Percentiles rank a stretch among this genome's conserved stretches.
Conservation (phyloP, 768 basidiomycete genomes). For the Russula emetica region DNA sequence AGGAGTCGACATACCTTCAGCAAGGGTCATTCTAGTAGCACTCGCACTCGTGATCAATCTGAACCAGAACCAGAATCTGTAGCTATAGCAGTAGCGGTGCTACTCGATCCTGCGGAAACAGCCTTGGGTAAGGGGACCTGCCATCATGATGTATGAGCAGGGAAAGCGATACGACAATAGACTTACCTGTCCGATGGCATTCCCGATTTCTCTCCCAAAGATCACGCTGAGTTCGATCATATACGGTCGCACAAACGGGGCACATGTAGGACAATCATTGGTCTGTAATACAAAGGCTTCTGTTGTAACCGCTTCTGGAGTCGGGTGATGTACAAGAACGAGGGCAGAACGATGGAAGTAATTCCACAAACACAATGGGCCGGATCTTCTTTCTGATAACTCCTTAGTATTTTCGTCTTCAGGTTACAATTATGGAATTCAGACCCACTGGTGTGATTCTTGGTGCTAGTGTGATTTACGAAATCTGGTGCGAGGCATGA, state of each 20-base stretch:
- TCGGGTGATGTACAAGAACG: conserved; percentile 8
- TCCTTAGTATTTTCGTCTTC: no score
- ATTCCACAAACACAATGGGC: conserved; percentile 2
- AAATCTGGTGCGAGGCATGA: background rate
- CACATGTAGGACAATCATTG: background rate
- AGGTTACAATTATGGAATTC: background rate
- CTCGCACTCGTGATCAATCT: background rate
- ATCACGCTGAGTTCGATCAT: background rate
- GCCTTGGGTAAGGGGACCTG: conserved; percentile 10
- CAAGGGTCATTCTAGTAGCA: background rate
- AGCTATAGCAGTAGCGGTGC: background rate
- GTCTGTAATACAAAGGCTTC: background rate
- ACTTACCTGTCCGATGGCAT: background rate
- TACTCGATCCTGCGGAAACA: background rate
- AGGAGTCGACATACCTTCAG: background rate
- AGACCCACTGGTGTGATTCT: no score
- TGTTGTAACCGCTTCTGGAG: background rate
- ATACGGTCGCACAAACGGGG: background rate
- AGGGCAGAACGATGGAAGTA: background rate
- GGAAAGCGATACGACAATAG: background rate
- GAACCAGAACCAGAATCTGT: no score
- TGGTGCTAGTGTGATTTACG: background rate
- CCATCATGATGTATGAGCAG: background rate
- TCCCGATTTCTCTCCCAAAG: background rate
- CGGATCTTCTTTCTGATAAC: background rate